These are phyloP conservation scores for Rhynchosporium secalis DNA, from an alignment of 2,329 filamentous ascomycete genomes.

Conservation along the genomic window DNA sequence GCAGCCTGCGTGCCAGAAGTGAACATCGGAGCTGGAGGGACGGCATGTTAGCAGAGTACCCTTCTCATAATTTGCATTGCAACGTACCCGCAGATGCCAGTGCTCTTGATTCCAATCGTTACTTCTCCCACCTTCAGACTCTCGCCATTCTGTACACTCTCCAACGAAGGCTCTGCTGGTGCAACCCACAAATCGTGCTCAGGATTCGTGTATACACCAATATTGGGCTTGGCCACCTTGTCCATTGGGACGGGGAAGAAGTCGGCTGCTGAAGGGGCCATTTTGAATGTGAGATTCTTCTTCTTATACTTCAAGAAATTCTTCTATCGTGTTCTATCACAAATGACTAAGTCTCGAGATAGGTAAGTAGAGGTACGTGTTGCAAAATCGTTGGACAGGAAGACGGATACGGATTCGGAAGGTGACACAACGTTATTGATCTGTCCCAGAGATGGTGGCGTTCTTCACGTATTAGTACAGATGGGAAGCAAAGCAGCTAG, in stretches of 20 bases:
- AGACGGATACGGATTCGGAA: not conserved
- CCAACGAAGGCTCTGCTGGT: conserved; percentile 72
- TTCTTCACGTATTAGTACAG: conserved; percentile 10
- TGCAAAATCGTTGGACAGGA: not conserved
- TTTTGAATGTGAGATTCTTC: conserved; percentile 12
- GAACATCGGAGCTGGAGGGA: conserved; percentile 75
- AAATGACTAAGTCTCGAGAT: not conserved
- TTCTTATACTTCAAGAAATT: not conserved
- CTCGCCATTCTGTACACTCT: conserved; percentile 68
- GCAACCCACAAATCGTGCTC: conserved; percentile 88
- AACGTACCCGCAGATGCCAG: conserved; percentile 87
- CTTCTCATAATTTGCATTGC: conserved; percentile 12
- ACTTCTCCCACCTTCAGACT: conserved; percentile 79
- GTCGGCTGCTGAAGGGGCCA: conserved; percentile 36
- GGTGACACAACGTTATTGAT: not conserved
- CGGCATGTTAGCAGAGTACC: not conserved
- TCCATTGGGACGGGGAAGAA: conserved; percentile 25
- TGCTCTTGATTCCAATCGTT: conserved; percentile 85
- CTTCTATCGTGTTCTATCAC: not conserved
- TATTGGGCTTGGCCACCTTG: conserved; percentile 70
- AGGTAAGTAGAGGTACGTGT: not conserved
- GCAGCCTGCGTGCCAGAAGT: conserved; percentile 95
- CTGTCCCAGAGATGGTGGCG: not conserved
- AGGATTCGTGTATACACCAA: conserved; percentile 95
- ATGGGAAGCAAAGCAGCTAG: not conserved